phyloP scores from a whole-genome alignment of 176 grass and related monocot genomes.

The Zizania latifolia region DNA sequence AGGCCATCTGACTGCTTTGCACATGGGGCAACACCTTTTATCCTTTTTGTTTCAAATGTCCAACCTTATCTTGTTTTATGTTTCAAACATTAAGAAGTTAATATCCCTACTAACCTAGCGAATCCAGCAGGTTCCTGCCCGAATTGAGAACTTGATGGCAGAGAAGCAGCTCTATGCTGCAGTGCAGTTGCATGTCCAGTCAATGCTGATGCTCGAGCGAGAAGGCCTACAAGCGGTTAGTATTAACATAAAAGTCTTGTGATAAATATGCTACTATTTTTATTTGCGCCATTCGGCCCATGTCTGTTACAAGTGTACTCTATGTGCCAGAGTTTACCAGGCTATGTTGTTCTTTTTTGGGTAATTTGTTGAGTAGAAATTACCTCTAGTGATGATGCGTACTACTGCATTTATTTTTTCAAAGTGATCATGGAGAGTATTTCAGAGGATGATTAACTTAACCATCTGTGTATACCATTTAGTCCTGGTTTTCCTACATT shows the following conservation, averaged over 20 bases:
- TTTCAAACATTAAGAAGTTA: conserved; percentile 1
- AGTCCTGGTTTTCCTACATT: neutral
- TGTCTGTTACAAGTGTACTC: neutral
- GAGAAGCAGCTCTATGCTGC: conserved; percentile 95
- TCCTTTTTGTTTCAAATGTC: neutral
- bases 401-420: neutral
- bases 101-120: conserved; percentile 18
- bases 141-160: conserved; percentile 79
- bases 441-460: conserved; percentile 10
- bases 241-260: conserved; percentile 16
- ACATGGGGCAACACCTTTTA: neutral
- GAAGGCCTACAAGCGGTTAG: conserved; percentile 99
- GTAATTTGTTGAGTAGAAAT: neutral
- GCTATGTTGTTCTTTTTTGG: neutral
- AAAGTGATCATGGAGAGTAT: neutral
- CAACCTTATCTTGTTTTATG: neutral
- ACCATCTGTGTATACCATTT: conserved; percentile 1
- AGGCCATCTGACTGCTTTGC: neutral
- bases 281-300: conserved; percentile 5
- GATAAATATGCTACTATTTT: neutral
- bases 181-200: conserved; percentile 93
- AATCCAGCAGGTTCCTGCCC: conserved; percentile 73
- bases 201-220: conserved; percentile 82
- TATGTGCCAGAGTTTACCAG: neutral
- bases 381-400: neutral